A percentile compares a stretch with the other conserved stretches of the same genome.
These are phyloP conservation scores for Tothia fuscella DNA, from an alignment of 2,329 filamentous ascomycete species.

Conservation along the genomic window DNA sequence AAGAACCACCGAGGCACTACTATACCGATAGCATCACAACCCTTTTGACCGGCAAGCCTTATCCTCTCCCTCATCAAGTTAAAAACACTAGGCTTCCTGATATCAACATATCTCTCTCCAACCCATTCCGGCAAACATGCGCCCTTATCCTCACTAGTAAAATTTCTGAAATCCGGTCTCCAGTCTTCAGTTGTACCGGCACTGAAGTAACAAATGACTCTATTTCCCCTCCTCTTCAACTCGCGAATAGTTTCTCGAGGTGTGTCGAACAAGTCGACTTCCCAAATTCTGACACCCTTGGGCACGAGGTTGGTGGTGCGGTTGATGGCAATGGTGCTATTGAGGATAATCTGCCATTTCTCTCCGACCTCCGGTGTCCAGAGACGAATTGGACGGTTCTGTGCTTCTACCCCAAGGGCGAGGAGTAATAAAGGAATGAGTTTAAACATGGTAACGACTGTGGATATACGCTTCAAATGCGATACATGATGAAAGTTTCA, in stretches of 20 bases:
- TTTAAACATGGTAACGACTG: too few species aligned
- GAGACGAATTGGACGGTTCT: too few species aligned
- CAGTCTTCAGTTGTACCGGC: slow-evolving; percentile 18
- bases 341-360: background rate
- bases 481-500: too few species aligned
- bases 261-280: slow-evolving; percentile 39
- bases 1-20: too few species aligned
- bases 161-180: slow-evolving; percentile 17
- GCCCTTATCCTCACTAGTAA: slow-evolving; percentile 15
- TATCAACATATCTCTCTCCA: slow-evolving; percentile 18
- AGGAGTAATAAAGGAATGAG: too few species aligned
- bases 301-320: background rate
- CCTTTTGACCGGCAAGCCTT: slow-evolving; percentile 18
- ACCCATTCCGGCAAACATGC: slow-evolving; percentile 17
- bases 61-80: slow-evolving; percentile 19
- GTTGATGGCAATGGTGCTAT: background rate
- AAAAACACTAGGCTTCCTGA: slow-evolving; percentile 15
- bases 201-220: slow-evolving; percentile 35
- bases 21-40: slow-evolving; percentile 25
- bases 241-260: background rate
- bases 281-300: slow-evolving; percentile 27
- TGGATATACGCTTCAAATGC: too few species aligned
- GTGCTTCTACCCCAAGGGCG: too few species aligned
- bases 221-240: slow-evolving; percentile 32
- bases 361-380: background rate